Evolutionary conservation across 768 basidiomycete species (phyloP).

Genomic region (Kwoniella heveanensis): DNA sequence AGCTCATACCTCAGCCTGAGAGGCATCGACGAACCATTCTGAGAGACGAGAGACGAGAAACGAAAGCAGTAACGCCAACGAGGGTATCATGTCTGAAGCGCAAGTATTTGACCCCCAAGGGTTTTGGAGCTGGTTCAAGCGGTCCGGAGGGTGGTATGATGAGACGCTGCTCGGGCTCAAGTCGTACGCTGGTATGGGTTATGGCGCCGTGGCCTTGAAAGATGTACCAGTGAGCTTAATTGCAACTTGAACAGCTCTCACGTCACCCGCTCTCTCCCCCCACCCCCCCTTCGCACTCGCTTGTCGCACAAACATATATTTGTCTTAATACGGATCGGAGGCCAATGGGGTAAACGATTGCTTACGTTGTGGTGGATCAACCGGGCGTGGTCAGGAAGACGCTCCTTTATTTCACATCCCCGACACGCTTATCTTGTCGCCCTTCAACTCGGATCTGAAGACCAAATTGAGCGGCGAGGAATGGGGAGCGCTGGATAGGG

Average conservation of each 20-base stretch:
- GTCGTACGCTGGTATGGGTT: conserved; percentile 59
- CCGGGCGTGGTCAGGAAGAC: no score
- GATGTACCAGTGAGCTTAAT: conserved; percentile 67
- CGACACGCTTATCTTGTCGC: conserved; percentile 72
- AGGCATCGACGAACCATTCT: no score
- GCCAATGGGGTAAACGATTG: no score
- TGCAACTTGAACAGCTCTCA: no score
- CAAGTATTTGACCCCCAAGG: conserved; percentile 13
- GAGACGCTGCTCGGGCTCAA: conserved; percentile 42
- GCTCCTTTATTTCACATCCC: conserved; percentile 81
- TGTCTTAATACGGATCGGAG: no score
- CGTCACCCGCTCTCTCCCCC: neutral
- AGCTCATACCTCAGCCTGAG: no score
- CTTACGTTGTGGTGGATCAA: conserved; percentile 3
- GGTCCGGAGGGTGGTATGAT: conserved; percentile 47
- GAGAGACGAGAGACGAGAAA: no score
- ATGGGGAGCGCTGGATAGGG: conserved; percentile 71
- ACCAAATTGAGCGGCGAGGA: conserved; percentile 63
- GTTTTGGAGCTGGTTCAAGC: conserved; percentile 27
- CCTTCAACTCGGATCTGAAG: conserved; percentile 71
- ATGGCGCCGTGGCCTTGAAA: conserved; percentile 72
- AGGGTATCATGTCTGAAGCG: neutral
- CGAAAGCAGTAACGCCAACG: neutral
- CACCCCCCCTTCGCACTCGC: no score
- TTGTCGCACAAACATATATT: no score